phyloP scores from a whole-genome alignment of 108 stramenopile genomes.

The Cylindrotheca closterium region DNA sequence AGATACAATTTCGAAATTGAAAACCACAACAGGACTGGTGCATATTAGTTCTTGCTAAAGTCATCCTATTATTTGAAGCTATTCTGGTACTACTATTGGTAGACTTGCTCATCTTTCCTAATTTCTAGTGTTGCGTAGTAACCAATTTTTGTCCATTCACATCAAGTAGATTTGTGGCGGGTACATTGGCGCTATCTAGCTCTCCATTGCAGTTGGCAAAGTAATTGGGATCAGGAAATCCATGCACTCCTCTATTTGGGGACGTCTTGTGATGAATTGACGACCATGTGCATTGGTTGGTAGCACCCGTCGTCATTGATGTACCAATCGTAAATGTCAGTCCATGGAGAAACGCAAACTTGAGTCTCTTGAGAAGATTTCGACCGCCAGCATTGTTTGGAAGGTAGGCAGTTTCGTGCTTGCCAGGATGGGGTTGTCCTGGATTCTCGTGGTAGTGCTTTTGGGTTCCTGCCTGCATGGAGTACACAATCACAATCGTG shows the following conservation, averaged over 20 bases:
- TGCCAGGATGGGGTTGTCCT: slow-evolving; percentile 22
- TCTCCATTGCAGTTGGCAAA: slow-evolving; percentile 44
- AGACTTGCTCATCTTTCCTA: no score
- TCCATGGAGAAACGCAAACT: slow-evolving; percentile 46
- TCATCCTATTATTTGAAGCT: no score
- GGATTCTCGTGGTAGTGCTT: slow-evolving; percentile 40
- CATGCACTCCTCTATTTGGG: slow-evolving; percentile 32
- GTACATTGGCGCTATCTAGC: slow-evolving; percentile 48
- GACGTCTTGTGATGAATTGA: slow-evolving; percentile 55
- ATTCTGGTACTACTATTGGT: no score
- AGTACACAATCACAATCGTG: slow-evolving; percentile 39
- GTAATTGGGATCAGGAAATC: slow-evolving; percentile 44
- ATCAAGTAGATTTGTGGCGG: no score
- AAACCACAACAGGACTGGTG: no score
- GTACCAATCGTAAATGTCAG: slow-evolving; percentile 43
- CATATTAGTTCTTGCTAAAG: no score
- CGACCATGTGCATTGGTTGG: slow-evolving; percentile 46
- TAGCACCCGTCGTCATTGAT: slow-evolving; percentile 24
- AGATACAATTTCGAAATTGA: no score
- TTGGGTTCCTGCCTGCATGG: slow-evolving; percentile 38
- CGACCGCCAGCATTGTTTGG: slow-evolving; percentile 31
- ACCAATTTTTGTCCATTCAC: no score
- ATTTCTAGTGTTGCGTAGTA: no score
- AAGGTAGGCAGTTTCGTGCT: slow-evolving; percentile 25
- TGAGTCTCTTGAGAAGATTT: slow-evolving; percentile 45